Evolutionary conservation across 768 basidiomycete species (phyloP).

Genomic region (Psilocybe subaeruginosa): DNA sequence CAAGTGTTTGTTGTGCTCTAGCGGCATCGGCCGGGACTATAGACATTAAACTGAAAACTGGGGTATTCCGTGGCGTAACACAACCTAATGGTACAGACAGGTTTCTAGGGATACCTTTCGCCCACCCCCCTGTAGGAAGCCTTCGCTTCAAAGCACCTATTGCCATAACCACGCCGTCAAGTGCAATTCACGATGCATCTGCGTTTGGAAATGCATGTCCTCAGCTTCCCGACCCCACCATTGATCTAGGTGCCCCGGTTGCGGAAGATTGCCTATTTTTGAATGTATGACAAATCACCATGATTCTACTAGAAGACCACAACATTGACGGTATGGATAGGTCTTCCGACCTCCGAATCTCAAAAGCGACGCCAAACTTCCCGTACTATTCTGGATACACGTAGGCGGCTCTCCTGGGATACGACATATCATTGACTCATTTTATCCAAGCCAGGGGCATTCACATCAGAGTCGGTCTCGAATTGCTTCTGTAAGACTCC

Average conservation of each 20-base stretch:
- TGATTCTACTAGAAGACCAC: neutral
- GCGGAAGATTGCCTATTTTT: constrained; percentile 59
- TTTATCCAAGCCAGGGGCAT: constrained; percentile 48
- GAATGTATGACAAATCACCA: constrained; percentile 38
- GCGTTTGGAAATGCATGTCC: constrained; percentile 60
- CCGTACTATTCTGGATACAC: constrained; percentile 42
- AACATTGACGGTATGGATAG: constrained; percentile 21
- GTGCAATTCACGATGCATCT: constrained; percentile 42
- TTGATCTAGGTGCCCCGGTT: constrained; percentile 42
- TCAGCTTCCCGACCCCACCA: constrained; percentile 32
- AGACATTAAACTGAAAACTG: constrained; percentile 42
- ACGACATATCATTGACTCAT: neutral
- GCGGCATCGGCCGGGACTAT: constrained; percentile 25
- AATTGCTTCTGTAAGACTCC: neutral
- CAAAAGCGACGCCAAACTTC: constrained; percentile 30
- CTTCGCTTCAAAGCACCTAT: constrained; percentile 63
- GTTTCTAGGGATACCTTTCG: constrained; percentile 68
- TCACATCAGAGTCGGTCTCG: constrained; percentile 39
- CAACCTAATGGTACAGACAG: constrained; percentile 48
- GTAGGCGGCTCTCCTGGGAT: constrained; percentile 19
- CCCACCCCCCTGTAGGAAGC: constrained; percentile 54
- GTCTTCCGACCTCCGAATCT: constrained; percentile 37
- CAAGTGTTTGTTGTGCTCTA: constrained; percentile 1
- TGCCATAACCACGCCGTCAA: constrained; percentile 34
- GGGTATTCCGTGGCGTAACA: constrained; percentile 49